These are phyloP conservation scores for Solanum hybrid DNA, from an alignment of 305 asterid genomes.

Conservation along the genomic window DNA sequence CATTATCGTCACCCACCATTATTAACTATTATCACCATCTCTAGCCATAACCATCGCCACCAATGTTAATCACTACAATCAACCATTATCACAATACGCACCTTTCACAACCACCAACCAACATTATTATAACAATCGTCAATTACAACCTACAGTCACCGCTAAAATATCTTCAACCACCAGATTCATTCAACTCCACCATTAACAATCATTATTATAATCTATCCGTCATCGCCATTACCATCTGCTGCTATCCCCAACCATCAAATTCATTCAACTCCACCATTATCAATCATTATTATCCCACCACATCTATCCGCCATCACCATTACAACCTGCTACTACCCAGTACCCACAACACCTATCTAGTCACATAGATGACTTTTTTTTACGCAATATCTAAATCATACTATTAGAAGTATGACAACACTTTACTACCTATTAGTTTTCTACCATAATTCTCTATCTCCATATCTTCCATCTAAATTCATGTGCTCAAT, in stretches of 20 bases:
- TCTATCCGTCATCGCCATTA: neutral
- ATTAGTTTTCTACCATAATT: accelerated
- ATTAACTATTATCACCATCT: neutral
- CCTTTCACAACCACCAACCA: neutral
- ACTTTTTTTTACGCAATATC: neutral
- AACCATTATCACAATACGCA: neutral
- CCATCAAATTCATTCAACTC: neutral
- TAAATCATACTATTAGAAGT: neutral
- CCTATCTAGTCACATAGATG: neutral
- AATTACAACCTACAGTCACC: neutral
- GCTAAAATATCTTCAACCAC: neutral
- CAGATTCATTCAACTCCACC: neutral
- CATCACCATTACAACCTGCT: neutral
- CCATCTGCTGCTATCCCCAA: neutral
- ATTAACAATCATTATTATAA: neutral
- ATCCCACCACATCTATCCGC: neutral
- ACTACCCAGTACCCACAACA: no score
- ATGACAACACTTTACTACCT: accelerated
- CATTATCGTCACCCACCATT: neutral
- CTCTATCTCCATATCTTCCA: accelerated
- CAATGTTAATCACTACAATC: neutral
- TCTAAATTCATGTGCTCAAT: accelerated
- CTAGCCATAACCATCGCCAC: neutral
- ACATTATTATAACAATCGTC: neutral
- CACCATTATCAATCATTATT: neutral